Percentiles rank a stretch among this genome's conserved stretches.
These are phyloP conservation scores for Bacidia rubella DNA, from an alignment of 495 filamentous ascomycete species.

Conservation along the genomic window DNA sequence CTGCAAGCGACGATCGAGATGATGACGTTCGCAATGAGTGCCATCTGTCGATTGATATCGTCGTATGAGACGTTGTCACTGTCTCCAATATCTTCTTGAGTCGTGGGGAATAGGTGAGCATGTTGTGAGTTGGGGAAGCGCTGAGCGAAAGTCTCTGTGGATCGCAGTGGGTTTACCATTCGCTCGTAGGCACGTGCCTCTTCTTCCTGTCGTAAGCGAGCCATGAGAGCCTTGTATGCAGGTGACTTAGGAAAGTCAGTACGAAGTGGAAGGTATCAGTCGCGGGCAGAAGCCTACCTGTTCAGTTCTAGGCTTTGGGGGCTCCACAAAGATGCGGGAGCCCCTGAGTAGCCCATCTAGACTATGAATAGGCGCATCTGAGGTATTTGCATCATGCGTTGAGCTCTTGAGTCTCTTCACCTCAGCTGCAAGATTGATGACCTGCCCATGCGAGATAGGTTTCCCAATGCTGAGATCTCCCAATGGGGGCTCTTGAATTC, in stretches of 20 bases:
- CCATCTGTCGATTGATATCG: constrained; percentile 63
- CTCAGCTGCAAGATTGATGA: constrained; percentile 50
- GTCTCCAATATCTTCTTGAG: constrained; percentile 29
- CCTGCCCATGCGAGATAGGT: constrained; percentile 67
- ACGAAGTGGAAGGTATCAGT: constrained; percentile 3
- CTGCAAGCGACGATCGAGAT: constrained; percentile 58
- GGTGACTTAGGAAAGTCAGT: constrained; percentile 41
- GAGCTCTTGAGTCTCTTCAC: constrained; percentile 28
- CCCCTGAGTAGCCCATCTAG: constrained; percentile 58
- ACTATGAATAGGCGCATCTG: constrained; percentile 18
- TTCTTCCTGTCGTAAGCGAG: constrained; percentile 61
- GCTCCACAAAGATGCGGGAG: constrained; percentile 59
- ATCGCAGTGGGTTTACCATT: constrained; percentile 49
- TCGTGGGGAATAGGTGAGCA: constrained; percentile 29
- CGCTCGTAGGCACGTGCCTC: constrained; percentile 68
- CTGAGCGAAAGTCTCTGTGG: constrained; percentile 41
- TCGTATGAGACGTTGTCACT: constrained; percentile 45
- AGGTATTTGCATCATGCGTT: neutral
- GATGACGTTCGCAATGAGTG: constrained; percentile 60
- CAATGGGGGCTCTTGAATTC: constrained; percentile 27
- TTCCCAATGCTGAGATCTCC: constrained; percentile 39
- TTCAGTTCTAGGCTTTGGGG: constrained; percentile 63
- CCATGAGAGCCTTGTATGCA: constrained; percentile 86
- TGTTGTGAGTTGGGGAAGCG: constrained; percentile 39
- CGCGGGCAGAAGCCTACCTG: constrained; percentile 40